Base-by-base conservation (phyloP, 345 rosid species). In the Brassica nigra region DNA sequence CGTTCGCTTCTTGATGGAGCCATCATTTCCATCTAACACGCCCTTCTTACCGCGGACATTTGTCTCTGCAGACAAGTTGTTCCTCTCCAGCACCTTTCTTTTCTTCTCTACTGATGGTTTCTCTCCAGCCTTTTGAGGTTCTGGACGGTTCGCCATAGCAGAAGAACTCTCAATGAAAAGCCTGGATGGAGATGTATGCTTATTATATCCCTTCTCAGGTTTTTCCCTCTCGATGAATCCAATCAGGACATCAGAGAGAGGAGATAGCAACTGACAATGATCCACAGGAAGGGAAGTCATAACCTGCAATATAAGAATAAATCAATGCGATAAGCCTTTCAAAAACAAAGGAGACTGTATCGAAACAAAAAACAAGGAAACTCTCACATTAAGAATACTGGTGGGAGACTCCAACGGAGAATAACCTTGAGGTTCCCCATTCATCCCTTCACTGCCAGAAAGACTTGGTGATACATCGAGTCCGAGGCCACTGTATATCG, bases 241-340 rank as follows among this genome's bases (percentile, higher is more conserved):
- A 54, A 54, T 16, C 27, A 54, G 61, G 4, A 16, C 27, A 54
- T 7, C 1, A 16, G 61, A 54, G 61, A 54, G 61, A 16, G 61
- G 61, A 54, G 61, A 54, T 54, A 54, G 61, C 61, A 54, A 2
- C 61, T 54, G 61, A 54, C 8, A 16, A 16, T 3, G 61, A 54
- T 54, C 61, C 61, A 54, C 27, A 54, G 61, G 61, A 54, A 54
- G 61, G 23, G 61, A 54, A 16, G 61, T 54, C 61, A 54, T 54
- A 15, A 54, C 27, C 61, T 54, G 61, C 11, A 54, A 5, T 16
- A 54, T 15, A 54, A 54, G 61, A 16, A 54, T 16, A 16, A 6
- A 54, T 16, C 61, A 54, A 54, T 3, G 16, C 23, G 9, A 54
- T 16, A 54, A 54, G 61, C 27, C 23, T 54, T 2, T 7, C 11